Conservation (phyloP, 768 basidiomycete genomes). For the Suillus weaverae region DNA sequence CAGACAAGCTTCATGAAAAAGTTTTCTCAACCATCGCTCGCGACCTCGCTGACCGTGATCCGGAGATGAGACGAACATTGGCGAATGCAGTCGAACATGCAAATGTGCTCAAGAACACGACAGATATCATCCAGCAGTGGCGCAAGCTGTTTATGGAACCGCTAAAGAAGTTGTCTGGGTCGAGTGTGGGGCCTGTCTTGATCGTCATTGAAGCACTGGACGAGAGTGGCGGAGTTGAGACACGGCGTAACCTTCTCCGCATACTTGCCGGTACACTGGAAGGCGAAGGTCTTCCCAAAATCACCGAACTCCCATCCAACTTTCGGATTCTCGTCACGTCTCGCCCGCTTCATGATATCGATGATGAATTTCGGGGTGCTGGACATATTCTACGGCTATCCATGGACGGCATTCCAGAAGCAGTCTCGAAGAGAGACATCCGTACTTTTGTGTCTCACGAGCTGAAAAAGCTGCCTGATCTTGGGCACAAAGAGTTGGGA, state of each 20-base stretch:
- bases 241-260: constrained; percentile 23
- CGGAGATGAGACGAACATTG: constrained; percentile 1
- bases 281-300: neutral
- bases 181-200: constrained; percentile 18
- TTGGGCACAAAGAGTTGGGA: neutral
- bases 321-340: constrained; percentile 13
- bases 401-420: neutral
- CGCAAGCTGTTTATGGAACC: constrained; percentile 20
- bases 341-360: constrained; percentile 8
- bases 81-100: neutral
- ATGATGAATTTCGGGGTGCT: neutral
- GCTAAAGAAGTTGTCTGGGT: neutral
- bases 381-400: neutral
- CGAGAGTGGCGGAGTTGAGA: constrained; percentile 10
- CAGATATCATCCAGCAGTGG: constrained; percentile 13
- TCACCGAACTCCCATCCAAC: constrained; percentile 9
- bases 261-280: constrained; percentile 9
- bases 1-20: constrained; percentile 8
- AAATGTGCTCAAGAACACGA: neutral
- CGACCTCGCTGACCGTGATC: constrained; percentile 20
- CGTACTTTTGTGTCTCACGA: neutral
- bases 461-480: neutral
- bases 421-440: neutral
- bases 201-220: constrained; percentile 28
- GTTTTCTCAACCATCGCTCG: constrained; percentile 33